A percentile compares a stretch with the other conserved stretches of the same genome.
Conservation (phyloP, 306 rosid genomes). For the Lotus japonicus region DNA sequence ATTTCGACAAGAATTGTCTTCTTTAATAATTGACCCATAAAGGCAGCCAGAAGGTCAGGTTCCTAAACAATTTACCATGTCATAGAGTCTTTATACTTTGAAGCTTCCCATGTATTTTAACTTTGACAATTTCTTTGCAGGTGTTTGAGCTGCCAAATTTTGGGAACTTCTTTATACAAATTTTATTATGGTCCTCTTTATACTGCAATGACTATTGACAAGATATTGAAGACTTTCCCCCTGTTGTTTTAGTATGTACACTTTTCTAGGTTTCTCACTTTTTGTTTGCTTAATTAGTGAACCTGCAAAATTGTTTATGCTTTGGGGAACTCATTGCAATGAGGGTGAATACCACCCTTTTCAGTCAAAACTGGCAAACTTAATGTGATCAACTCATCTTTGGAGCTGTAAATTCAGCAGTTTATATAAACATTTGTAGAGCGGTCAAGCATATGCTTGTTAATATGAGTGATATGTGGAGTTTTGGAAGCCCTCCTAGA, state of each 20-base stretch:
- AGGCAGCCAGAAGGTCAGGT: constrained; percentile 9
- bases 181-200: not conserved
- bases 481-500: no score
- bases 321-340: not conserved
- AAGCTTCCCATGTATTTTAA: not conserved
- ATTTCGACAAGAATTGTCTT: constrained; percentile 53
- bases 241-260: not conserved
- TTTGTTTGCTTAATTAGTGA: not conserved
- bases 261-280: not conserved
- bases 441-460: no score
- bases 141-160: constrained; percentile 16
- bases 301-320: not conserved
- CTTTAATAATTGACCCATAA: constrained; percentile 40
- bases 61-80: not conserved
- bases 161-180: not conserved
- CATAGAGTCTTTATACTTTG: not conserved
- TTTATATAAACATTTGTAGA: no score
- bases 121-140: not conserved
- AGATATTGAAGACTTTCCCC: not conserved
- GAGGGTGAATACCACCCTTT: not conserved
- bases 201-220: not conserved
- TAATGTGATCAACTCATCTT: not conserved
- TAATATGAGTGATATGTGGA: no score
- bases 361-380: not conserved
- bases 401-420: no score